Conservation (phyloP, 1,284 basidiomycete genomes). For the Rhizoctonia solani region DNA sequence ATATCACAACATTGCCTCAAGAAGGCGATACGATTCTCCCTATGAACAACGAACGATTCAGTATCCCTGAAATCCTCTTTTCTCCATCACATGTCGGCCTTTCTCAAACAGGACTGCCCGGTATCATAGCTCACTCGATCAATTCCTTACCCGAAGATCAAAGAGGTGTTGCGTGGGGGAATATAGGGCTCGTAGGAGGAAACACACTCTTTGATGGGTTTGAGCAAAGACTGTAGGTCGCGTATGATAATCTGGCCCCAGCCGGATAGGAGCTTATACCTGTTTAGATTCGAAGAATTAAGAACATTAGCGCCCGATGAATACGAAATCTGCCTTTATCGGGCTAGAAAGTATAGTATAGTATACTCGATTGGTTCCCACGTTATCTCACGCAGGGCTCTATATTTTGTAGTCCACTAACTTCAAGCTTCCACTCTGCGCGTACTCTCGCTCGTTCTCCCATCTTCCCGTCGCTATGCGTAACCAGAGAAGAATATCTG, state of each 20-base stretch:
- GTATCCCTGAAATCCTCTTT: slow-evolving; percentile 87
- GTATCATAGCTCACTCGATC: slow-evolving; percentile 76
- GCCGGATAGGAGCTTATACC: slow-evolving; percentile 48
- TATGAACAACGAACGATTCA: slow-evolving; percentile 89
- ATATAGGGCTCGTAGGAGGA: slow-evolving; percentile 89
- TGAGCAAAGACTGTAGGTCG: slow-evolving; percentile 68
- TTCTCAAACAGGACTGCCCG: slow-evolving; percentile 77
- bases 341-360: slow-evolving; percentile 68
- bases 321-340: slow-evolving; percentile 70
- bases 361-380: slow-evolving; percentile 6
- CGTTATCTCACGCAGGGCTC: too few relatives aligned
- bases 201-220: slow-evolving; percentile 77
- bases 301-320: slow-evolving; percentile 78
- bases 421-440: slow-evolving; percentile 72
- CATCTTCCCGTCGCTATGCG: slow-evolving; percentile 56
- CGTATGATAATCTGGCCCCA: not conserved
- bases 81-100: slow-evolving; percentile 86
- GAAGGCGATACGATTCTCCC: slow-evolving; percentile 71
- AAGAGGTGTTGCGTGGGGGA: slow-evolving; percentile 91
- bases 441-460: slow-evolving; percentile 60
- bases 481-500: slow-evolving; percentile 80
- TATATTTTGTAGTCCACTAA: too few relatives aligned
- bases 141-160: slow-evolving; percentile 72
- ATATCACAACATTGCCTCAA: slow-evolving; percentile 57
- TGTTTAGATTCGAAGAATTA: slow-evolving; percentile 59